Evolutionary conservation across 192 early-diverging fungal genomes (phyloP).

Genomic region (Rhizophlyctis rosea): DNA sequence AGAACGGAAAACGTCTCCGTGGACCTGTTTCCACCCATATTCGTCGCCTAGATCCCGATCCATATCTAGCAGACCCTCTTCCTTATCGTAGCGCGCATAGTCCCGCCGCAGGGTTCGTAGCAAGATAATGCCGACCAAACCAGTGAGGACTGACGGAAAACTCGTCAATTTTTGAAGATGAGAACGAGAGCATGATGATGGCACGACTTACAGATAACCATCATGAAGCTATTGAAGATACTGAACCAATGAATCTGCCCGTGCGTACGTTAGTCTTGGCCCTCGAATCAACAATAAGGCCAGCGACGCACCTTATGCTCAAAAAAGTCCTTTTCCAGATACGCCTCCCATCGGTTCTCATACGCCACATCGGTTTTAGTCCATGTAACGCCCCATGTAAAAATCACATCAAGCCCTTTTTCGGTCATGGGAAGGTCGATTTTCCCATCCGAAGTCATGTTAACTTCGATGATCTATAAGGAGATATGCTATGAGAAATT

Average conservation of each 20-base stretch:
- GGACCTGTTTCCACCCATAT: conserved; percentile 97
- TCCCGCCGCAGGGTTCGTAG: conserved; percentile 86
- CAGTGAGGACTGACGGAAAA: conserved; percentile 60
- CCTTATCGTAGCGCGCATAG: conserved; percentile 87
- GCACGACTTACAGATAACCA: conserved; percentile 61
- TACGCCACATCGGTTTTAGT: conserved; percentile 48
- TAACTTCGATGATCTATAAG: conserved; percentile 43
- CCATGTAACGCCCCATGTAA: conserved; percentile 76
- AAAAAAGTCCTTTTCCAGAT: conserved; percentile 73
- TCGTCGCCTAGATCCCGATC: conserved; percentile 81
- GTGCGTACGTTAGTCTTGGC: not conserved
- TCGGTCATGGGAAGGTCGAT: not conserved
- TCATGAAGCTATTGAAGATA: conserved; percentile 89
- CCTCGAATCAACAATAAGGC: too few relatives aligned
- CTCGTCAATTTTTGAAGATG: too few relatives aligned
- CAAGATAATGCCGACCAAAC: conserved; percentile 88
- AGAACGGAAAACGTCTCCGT: conserved; percentile 96
- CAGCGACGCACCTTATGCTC: conserved; percentile 70
- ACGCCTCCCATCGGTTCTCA: conserved; percentile 80
- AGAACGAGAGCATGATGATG: too few relatives aligned
- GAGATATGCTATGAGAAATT: conserved; percentile 48
- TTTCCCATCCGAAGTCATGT: conserved; percentile 18
- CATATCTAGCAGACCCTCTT: conserved; percentile 64
- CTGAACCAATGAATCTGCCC: conserved; percentile 88
- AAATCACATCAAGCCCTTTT: conserved; percentile 29